These are phyloP conservation scores for Penicillium bovifimosum DNA, from an alignment of 495 filamentous ascomycete species.

Conservation along the genomic window DNA sequence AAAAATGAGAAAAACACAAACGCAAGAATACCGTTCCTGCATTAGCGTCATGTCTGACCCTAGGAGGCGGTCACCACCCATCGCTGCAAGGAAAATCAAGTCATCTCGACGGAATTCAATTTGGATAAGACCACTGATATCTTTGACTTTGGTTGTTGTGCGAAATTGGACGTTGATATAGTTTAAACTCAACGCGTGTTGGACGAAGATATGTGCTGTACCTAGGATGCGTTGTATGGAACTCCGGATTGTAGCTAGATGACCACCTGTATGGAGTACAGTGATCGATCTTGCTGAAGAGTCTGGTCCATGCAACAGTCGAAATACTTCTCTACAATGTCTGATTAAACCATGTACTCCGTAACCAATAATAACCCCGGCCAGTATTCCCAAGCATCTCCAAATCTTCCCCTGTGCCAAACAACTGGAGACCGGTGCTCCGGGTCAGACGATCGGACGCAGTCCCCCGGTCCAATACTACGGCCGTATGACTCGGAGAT, in stretches of 20 bases:
- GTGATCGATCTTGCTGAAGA: background rate
- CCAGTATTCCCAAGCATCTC: background rate
- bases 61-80: background rate
- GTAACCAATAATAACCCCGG: background rate
- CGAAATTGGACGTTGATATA: background rate
- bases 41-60: slow-evolving; percentile 35
- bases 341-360: too few relatives aligned
- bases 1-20: background rate
- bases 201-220: background rate
- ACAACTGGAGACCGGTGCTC: slow-evolving; percentile 1
- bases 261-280: background rate
- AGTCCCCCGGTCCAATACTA: background rate
- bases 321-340: background rate
- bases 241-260: background rate
- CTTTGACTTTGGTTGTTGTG: background rate
- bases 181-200: background rate
- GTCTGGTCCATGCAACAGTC: background rate
- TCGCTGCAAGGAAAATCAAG: slow-evolving; percentile 18
- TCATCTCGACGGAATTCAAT: background rate
- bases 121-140: too few relatives aligned
- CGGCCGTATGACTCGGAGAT: background rate
- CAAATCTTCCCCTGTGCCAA: background rate
- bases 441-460: slow-evolving; percentile 6
- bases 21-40: slow-evolving; percentile 34
- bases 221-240: too few relatives aligned